Conservation (phyloP, 805 yeast species). For the Metahyphopichia silvanorum region DNA sequence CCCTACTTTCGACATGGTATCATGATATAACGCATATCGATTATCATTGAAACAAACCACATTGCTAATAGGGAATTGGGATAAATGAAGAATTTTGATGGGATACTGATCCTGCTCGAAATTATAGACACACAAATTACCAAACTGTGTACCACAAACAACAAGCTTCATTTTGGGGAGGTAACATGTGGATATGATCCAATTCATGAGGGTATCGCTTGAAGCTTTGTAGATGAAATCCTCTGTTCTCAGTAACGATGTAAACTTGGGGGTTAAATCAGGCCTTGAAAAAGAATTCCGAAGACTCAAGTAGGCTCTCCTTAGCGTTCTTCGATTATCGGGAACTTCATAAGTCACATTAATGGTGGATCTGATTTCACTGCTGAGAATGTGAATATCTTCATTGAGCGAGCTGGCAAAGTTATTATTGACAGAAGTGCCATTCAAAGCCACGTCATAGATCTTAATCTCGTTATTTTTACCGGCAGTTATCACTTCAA, state of each 20-base stretch:
- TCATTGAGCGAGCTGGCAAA: slow-evolving; percentile 1
- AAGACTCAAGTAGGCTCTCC: slow-evolving; percentile 4
- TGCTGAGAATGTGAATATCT: slow-evolving; percentile 1
- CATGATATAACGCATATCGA: slow-evolving; percentile 19
- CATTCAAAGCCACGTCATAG: slow-evolving; percentile 17
- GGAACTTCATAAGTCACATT: slow-evolving; percentile 2
- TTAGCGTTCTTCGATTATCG: slow-evolving; percentile 3
- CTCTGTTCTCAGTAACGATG: slow-evolving; percentile 6
- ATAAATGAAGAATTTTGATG: slow-evolving; percentile 12
- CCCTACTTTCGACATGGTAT: slow-evolving; percentile 29
- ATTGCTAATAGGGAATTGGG: slow-evolving; percentile 21
- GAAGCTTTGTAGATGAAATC: slow-evolving; percentile 9
- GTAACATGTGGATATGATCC: slow-evolving; percentile 22
- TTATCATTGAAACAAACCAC: slow-evolving; percentile 13
- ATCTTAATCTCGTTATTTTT: slow-evolving; percentile 23
- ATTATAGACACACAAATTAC: slow-evolving; percentile 20
- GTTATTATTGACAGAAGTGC: neutral
- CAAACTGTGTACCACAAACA: slow-evolving; percentile 31
- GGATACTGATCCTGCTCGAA: slow-evolving; percentile 11
- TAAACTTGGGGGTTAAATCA: slow-evolving; percentile 11
- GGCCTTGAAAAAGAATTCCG: neutral
- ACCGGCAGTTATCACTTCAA: slow-evolving; percentile 22
- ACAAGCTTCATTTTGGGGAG: slow-evolving; percentile 8
- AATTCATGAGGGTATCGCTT: slow-evolving; percentile 10
- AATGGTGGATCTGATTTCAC: slow-evolving; percentile 2